Evolutionary conservation across 768 basidiomycete genomes (phyloP), one percentile per base, ranked within the genome.

Genomic region (Candolleomyces aberdarensis): DNA sequence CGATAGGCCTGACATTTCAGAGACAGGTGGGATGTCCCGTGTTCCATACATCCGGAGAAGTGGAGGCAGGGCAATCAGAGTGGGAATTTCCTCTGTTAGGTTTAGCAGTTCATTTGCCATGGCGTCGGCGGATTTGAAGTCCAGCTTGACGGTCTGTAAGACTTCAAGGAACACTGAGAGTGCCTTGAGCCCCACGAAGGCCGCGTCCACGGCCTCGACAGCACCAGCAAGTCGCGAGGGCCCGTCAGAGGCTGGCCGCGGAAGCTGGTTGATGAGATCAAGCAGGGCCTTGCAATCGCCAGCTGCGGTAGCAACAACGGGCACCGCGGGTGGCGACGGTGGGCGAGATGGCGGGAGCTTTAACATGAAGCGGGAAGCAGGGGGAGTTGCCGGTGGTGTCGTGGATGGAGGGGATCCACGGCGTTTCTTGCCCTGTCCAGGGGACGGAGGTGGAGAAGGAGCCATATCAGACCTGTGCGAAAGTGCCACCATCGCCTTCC

Each of bases 181-280:
- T 20, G 84, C 80, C 64, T 78, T 74, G 29, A 93, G 74, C 15
- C 85, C 87, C 58, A 81, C 83, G 65, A 88, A 85, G 1, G 89
- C 92, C 67, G 92, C 91, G 57, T 89, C 86, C 10, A 93, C 90
- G 5, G 89, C 92, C 69, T 94, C 91, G 44, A 81, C 79, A n/a
- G 92, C 91, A 9, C 81, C 79, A n/a, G 92, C 91, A 9, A 90
- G 71, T 26, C 75, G 76, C 10, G 82, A 69, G 62, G 77, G 78
- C 32, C 77, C 81, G 53, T 79, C 79, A n/a, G 73, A 72, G 14
- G 64, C 68, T 36, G 92, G 91, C 9, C 84, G 81, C 20, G 91
- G 89, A 40, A 93, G 76, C 26, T 74, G 71, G 49, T 71, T 75
- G 48, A 93, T 75, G 29, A 91, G 76, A 49, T 88, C 83, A 69